Conservation (phyloP, 2,329 filamentous ascomycete genomes). For the Grosmannia huntii region DNA sequence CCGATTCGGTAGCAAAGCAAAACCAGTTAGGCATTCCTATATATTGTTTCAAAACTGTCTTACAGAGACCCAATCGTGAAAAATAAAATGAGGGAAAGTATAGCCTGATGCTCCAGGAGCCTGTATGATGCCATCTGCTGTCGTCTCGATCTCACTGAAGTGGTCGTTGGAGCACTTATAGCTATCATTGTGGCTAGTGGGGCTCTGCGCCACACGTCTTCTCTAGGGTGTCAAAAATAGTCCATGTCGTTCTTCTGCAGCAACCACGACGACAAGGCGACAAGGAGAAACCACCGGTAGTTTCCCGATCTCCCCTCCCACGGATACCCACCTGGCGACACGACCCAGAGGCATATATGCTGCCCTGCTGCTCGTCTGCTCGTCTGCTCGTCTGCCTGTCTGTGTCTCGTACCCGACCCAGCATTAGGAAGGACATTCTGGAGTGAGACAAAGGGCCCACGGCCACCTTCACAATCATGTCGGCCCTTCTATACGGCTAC, state of each 20-base stretch:
- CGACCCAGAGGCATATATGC: not conserved
- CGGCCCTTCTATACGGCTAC: slow-evolving; percentile 18
- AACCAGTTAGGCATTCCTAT: no score
- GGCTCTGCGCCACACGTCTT: not conserved
- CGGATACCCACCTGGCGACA: not conserved
- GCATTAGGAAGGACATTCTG: not conserved
- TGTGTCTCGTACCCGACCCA: not conserved
- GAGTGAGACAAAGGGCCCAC: not conserved
- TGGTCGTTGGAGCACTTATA: not conserved
- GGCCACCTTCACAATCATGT: slow-evolving; percentile 10
- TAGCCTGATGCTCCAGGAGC: no score
- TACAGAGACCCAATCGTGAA: no score
- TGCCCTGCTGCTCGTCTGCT: not conserved
- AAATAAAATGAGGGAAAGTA: no score
- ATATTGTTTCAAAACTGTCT: no score
- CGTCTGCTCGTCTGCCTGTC: not conserved
- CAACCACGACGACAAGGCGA: not conserved
- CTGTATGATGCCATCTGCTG: no score
- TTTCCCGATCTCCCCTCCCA: not conserved
- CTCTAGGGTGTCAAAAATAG: not conserved
- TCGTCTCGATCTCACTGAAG: no score
- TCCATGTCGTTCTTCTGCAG: not conserved
- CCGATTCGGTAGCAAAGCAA: no score
- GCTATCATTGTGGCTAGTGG: not conserved
- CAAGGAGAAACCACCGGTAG: not conserved